Evolutionary conservation across 1,284 basidiomycete genomes (phyloP).

Genomic region (Golubevia sp.): DNA sequence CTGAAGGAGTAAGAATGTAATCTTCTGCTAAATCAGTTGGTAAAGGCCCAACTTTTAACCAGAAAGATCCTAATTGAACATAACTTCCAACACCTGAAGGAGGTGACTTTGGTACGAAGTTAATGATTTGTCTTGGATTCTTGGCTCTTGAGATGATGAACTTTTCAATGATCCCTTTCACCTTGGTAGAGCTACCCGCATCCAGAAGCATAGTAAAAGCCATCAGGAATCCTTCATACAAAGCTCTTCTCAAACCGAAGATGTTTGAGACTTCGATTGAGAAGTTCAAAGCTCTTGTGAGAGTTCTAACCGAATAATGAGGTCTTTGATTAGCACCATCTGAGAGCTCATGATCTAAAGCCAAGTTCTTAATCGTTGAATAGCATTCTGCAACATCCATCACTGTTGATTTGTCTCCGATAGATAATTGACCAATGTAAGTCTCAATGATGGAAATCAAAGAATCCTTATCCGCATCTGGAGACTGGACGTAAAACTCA

Average conservation of each 20-base stretch:
- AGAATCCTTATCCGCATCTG: slow-evolving; percentile 89
- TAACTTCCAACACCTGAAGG: slow-evolving; percentile 14
- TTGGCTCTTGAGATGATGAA: slow-evolving; percentile 81
- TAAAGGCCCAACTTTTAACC: slow-evolving; percentile 77
- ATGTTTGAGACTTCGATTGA: slow-evolving; percentile 78
- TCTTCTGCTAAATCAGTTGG: slow-evolving; percentile 68
- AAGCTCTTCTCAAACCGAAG: slow-evolving; percentile 77
- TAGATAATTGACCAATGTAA: slow-evolving; percentile 82
- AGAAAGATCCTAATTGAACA: slow-evolving; percentile 89
- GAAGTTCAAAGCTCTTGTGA: slow-evolving; percentile 88
- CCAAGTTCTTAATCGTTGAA: slow-evolving; percentile 77
- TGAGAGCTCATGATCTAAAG: slow-evolving; percentile 79
- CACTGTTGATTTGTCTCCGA: slow-evolving; percentile 84
- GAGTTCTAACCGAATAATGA: slow-evolving; percentile 95
- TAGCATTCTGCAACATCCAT: slow-evolving; percentile 94
- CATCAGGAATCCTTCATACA: slow-evolving; percentile 98
- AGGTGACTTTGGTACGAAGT: slow-evolving; percentile 42
- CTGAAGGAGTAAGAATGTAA: slow-evolving; percentile 94
- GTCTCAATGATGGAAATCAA: slow-evolving; percentile 84
- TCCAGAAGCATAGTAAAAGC: slow-evolving; percentile 96
- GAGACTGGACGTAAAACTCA: slow-evolving; percentile 90
- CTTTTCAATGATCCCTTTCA: slow-evolving; percentile 74
- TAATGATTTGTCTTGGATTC: slow-evolving; percentile 66
- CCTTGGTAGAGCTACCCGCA: slow-evolving; percentile 72
- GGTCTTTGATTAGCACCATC: slow-evolving; percentile 95